Evolutionary conservation across 1,284 basidiomycete species (phyloP), one percentile per base, ranked within the genome.

Genomic region (Amanita bisporigera): DNA sequence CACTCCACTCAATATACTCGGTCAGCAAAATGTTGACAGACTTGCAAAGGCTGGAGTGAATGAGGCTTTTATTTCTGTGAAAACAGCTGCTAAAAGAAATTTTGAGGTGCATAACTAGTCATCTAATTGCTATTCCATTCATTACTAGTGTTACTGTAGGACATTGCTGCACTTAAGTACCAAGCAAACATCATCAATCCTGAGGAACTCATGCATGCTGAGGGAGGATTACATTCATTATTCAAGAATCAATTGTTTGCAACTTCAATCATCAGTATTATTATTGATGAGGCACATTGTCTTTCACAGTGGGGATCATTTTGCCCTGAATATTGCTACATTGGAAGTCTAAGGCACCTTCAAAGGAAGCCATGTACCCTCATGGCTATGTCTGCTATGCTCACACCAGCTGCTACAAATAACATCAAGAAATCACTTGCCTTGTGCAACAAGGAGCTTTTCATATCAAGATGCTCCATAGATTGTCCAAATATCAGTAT

Each of bases 211-310:
- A 50, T 50, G 49, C 49, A 26, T 24, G 10, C n/a, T 3, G 9
- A 50, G 9, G 21, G 49, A 14, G 58, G 68, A 17, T 65, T 68
- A 0, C 54, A 67, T 1, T 75, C 74, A 60, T 69, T 81, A 1
- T 78, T 74, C 73, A 72, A 74, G 26, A 69, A 72, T n/a, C 50
- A 59, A 3, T 45, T 15, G 0, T 80, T 82, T 54, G 72, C 68
- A 0, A 70, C 70, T 3, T 38, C 64, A 0, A 33, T 82, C 0
- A 70, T 80, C 43, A 73, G 69, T 29, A 59, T 82, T 14, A 66
- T 75, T 2, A 77, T 76, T 63, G 80, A 83, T 63, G 76, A 83
- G 65, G 80, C 69, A 0, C 81, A 82, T 60, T 80, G 78, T 60
- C 73, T 82, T 31, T 78, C 74, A 36, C 66, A 71, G 38, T 83